phyloP scores from a whole-genome alignment of 768 basidiomycete genomes.

The Russula virescens region DNA sequence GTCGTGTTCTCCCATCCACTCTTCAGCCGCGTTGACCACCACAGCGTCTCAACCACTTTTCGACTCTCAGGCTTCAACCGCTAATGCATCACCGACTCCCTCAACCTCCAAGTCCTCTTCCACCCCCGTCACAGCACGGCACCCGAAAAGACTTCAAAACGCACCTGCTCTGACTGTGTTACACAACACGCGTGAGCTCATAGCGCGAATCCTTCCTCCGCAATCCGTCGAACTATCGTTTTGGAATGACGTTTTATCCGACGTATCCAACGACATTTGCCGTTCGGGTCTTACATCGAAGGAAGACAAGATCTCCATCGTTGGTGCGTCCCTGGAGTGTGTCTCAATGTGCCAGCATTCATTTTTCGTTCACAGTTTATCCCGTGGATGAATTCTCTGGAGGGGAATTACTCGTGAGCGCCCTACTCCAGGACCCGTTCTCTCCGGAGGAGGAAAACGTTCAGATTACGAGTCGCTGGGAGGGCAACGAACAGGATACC shows the following conservation, averaged over 20 bases:
- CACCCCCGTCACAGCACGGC: background rate
- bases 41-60: background rate
- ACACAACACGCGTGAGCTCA: slow-evolving; percentile 15
- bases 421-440: slow-evolving; percentile 68
- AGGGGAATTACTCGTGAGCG: slow-evolving; percentile 56
- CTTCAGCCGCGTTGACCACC: background rate
- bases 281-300: slow-evolving; percentile 5
- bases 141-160: slow-evolving; percentile 4
- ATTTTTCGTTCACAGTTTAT: slow-evolving; percentile 40
- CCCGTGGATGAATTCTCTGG: slow-evolving; percentile 50
- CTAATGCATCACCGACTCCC: background rate
- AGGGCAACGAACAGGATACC: slow-evolving; percentile 10
- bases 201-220: slow-evolving; percentile 16
- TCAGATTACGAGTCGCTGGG: slow-evolving; percentile 48
- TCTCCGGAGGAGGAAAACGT: slow-evolving; percentile 45
- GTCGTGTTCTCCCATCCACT: background rate
- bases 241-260: slow-evolving; percentile 16
- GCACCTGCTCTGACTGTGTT: slow-evolving; percentile 18
- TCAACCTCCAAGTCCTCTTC: background rate
- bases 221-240: slow-evolving; percentile 14
- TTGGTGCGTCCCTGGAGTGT: slow-evolving; percentile 9
- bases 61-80: background rate
- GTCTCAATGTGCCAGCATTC: background rate
- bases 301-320: slow-evolving; percentile 3
- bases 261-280: slow-evolving; percentile 13